These are phyloP conservation scores for Lepidium campestre DNA, from an alignment of 441 rosid species.

Conservation along the genomic window DNA sequence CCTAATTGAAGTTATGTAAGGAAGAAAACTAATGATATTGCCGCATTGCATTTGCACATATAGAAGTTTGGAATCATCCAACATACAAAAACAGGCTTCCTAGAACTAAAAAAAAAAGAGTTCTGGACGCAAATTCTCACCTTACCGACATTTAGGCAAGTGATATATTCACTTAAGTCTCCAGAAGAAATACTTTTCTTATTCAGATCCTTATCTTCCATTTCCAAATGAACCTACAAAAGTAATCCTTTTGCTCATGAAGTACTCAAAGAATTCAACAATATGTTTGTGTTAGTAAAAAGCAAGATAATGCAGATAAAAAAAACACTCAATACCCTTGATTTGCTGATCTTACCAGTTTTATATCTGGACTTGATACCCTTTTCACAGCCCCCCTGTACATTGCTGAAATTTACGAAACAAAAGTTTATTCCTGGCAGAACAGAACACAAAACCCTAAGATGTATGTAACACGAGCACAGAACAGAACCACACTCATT, in stretches of 20 bases:
- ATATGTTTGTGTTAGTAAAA: neutral
- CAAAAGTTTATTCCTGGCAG: neutral
- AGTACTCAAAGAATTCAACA: neutral
- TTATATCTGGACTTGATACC: constrained; percentile 85
- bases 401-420: constrained; percentile 35
- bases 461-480: neutral
- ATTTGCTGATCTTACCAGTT: constrained; percentile 39
- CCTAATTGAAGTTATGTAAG: neutral
- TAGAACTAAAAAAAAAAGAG: neutral
- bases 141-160: constrained; percentile 81
- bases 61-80: neutral
- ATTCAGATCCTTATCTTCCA: constrained; percentile 60
- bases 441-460: neutral
- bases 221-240: constrained; percentile 29
- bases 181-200: constrained; percentile 47
- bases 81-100: constrained; percentile 11
- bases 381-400: constrained; percentile 62
- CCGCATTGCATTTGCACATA: neutral
- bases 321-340: neutral
- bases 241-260: neutral
- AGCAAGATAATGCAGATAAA: neutral
- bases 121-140: constrained; percentile 28
- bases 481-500: neutral
- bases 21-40: neutral
- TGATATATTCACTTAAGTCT: constrained; percentile 73